A percentile compares a stretch with the other conserved stretches of the same genome.
phyloP scores from a whole-genome alignment of 805 yeast species.

The Nakazawaea ishiwadae region DNA sequence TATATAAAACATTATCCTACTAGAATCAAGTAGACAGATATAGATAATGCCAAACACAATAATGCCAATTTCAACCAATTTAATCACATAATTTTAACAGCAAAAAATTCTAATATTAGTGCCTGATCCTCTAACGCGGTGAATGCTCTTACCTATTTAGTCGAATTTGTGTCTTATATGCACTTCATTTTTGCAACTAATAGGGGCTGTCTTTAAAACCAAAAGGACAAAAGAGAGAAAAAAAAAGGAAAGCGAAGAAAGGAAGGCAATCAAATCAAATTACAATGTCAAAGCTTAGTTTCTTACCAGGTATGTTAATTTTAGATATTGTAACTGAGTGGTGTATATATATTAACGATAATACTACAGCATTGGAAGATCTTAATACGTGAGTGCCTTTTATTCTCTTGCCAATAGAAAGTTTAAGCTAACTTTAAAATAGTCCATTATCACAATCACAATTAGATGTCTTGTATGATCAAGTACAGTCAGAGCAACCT shows the following conservation, averaged over 20 bases:
- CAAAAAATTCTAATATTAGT: too few relatives aligned
- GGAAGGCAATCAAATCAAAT: neutral
- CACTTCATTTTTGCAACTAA: neutral
- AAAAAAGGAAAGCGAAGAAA: neutral
- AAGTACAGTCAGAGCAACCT: slow-evolving; percentile 78
- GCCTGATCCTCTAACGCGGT: neutral
- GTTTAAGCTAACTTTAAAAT: neutral
- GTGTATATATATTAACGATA: neutral
- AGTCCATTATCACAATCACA: slow-evolving; percentile 69
- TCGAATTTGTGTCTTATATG: neutral
- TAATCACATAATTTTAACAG: too few relatives aligned
- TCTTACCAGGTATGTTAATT: slow-evolving; percentile 11
- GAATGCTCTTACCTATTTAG: neutral
- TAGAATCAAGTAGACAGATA: too few relatives aligned
- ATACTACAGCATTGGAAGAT: slow-evolving; percentile 22
- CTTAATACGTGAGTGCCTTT: slow-evolving; percentile 22
- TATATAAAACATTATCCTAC: too few relatives aligned
- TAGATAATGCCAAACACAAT: too few relatives aligned
- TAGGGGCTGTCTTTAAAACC: neutral
- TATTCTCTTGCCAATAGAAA: neutral
- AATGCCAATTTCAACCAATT: too few relatives aligned
- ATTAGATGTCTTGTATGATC: slow-evolving; percentile 68
- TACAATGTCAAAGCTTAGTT: slow-evolving; percentile 10
- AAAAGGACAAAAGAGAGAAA: neutral
- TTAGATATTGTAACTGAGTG: neutral